Base-by-base conservation (phyloP, 139 green algal genomes). In the Haematococcus sp. region DNA sequence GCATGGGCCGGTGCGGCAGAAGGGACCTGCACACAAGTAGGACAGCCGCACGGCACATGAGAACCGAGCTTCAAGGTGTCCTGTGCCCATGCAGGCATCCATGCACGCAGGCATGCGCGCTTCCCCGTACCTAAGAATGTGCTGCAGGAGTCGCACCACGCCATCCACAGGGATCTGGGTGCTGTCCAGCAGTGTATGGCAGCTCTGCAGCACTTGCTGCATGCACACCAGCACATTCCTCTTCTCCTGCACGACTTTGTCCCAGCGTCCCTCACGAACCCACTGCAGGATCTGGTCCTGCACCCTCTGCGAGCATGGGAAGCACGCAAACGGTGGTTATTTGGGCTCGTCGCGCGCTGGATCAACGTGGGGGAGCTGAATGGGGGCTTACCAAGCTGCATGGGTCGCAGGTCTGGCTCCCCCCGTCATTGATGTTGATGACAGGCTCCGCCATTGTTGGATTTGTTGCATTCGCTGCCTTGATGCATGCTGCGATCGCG, bases 121-220 rank as follows among this genome's bases (percentile, higher is more conserved):
- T 28, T 3, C 15, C 32, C 56, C 74, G n/a, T 40, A 90, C 84
- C 84, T 84, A 5, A 92, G 58, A 17, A 92, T 85, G 70, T 90
- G 80, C 77, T 90, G 84, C 69, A 92, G 76, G 63, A 90, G 72
- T 3, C 76, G 77, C 20, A 88, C 82, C 28, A 88, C 78, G 68
- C 80, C 81, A 68, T 92, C 77, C 0, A 87, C 69, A 1, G 87
- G 82, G 63, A 87, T 79, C 69, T 83, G 69, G 4, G 80, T 85
- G 74, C 61, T 84, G 69, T 87, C 78, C 22, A 92, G 81, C 76
- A 92, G 81, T 17, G 76, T 81, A 58, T 87, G 68, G 81, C 84
- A 92, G 71, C 69, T 85, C 55, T 88, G 75, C 63, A 91, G 72
- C 54, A 89, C 82, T 25, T 87, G 79, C 76, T 46, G 46, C 73